Evolutionary conservation across 2,329 filamentous ascomycete genomes (phyloP).

Genomic region (Tolypocladium tundrense): DNA sequence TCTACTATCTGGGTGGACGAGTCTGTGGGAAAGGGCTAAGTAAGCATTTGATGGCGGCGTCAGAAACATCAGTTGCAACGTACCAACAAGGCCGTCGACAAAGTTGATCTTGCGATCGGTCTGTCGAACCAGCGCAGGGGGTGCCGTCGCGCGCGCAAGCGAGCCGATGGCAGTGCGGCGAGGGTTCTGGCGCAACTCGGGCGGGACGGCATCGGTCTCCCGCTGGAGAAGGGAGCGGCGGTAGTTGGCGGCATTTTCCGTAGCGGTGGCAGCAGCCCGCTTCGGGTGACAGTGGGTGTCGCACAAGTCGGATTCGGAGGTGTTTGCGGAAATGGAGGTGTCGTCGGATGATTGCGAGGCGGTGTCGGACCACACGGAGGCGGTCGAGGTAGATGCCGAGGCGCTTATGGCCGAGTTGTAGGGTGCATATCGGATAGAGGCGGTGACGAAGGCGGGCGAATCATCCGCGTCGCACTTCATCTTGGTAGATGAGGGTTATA

Average conservation of each 20-base stretch:
- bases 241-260: slow-evolving; percentile 13
- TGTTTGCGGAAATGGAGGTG: slow-evolving; percentile 51
- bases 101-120: slow-evolving; percentile 89
- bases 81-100: slow-evolving; percentile 96
- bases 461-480: slow-evolving; percentile 46
- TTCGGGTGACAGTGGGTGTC: slow-evolving; percentile 30
- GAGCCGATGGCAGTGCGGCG: slow-evolving; percentile 45
- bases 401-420: slow-evolving; percentile 65
- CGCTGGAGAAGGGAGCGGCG: slow-evolving; percentile 15
- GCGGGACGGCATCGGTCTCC: slow-evolving; percentile 37
- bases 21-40: slow-evolving; percentile 49
- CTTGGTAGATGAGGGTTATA: slow-evolving; percentile 31
- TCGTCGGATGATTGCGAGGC: slow-evolving; percentile 62
- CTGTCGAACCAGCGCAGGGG: slow-evolving; percentile 73
- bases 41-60: slow-evolving; percentile 17
- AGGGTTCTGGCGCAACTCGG: slow-evolving; percentile 55
- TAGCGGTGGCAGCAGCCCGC: slow-evolving; percentile 7
- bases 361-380: slow-evolving; percentile 68
- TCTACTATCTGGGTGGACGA: slow-evolving; percentile 96
- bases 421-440: slow-evolving; percentile 39
- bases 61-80: slow-evolving; percentile 34
- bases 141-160: slow-evolving; percentile 46
- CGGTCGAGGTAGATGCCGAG: slow-evolving; percentile 65
- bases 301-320: slow-evolving; percentile 43
- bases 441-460: slow-evolving; percentile 40